A percentile compares a stretch with the other conserved stretches of the same genome.
These are phyloP conservation scores for Leishmania tarentolae DNA, from an alignment of 208 protist species.

Conservation along the genomic window DNA sequence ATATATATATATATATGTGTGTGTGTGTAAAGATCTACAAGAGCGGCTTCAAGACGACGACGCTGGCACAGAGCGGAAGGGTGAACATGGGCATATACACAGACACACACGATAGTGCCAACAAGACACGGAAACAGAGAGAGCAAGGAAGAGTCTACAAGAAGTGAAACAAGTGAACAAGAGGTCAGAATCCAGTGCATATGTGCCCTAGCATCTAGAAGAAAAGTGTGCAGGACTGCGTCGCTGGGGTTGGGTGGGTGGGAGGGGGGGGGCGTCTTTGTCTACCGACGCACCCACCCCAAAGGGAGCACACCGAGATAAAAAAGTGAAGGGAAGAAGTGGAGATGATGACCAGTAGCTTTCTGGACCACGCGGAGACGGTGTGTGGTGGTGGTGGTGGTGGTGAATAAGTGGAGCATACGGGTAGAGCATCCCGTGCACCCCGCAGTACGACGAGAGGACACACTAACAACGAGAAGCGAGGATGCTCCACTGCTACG, in stretches of 20 bases:
- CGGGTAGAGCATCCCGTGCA: not conserved
- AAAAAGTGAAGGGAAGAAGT: slow-evolving; percentile 12
- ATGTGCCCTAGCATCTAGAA: not conserved
- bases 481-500: not conserved
- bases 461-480: not conserved
- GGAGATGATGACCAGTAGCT: not conserved
- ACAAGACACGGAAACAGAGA: not conserved
- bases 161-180: not conserved
- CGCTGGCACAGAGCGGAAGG: too few relatives aligned
- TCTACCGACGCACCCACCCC: too few relatives aligned
- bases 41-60: not conserved
- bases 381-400: not conserved
- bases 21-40: too few relatives aligned
- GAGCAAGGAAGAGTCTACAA: not conserved
- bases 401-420: not conserved
- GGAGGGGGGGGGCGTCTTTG: not conserved
- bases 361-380: not conserved
- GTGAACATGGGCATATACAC: too few relatives aligned
- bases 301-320: not conserved
- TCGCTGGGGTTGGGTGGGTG: too few relatives aligned
- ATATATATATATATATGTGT: too few relatives aligned
- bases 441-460: not conserved
- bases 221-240: not conserved
- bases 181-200: not conserved
- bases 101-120: too few relatives aligned